Percentiles rank a stretch among this genome's conserved stretches.
phyloP scores from a whole-genome alignment of 495 filamentous ascomycete genomes.

The Penicillium macrosclerotiorum region DNA sequence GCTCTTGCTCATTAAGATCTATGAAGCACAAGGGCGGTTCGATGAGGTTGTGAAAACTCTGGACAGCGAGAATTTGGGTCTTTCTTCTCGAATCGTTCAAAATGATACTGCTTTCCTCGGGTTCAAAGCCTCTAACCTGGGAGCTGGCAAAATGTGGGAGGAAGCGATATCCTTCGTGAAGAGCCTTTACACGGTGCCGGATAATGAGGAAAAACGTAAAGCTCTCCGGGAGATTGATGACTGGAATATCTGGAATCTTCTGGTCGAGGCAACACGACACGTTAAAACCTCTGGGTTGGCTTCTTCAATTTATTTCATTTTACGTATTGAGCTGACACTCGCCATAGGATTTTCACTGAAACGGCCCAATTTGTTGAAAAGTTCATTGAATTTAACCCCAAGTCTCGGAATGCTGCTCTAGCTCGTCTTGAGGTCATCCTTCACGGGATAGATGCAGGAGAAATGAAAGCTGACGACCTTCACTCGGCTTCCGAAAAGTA shows the following conservation, averaged over 20 bases:
- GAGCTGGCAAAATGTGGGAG: conserved; percentile 46
- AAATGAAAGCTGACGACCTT: conserved; percentile 32
- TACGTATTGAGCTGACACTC: not conserved
- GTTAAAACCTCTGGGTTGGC: conserved; percentile 36
- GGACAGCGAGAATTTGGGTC: conserved; percentile 48
- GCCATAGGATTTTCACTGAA: conserved; percentile 30
- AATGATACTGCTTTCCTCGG: conserved; percentile 52
- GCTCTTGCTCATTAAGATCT: conserved; percentile 52
- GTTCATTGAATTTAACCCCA: conserved; percentile 33
- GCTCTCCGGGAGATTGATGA: conserved; percentile 50
- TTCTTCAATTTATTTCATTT: too few relatives aligned
- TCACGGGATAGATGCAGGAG: conserved; percentile 28
- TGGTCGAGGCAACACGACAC: conserved; percentile 28
- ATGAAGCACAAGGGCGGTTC: conserved; percentile 42
- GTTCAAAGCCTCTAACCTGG: conserved; percentile 43
- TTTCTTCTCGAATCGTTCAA: conserved; percentile 49
- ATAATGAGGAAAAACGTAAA: conserved; percentile 30
- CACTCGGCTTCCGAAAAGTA: conserved; percentile 46
- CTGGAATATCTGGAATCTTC: conserved; percentile 56
- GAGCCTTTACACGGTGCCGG: conserved; percentile 35
- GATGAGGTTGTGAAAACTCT: conserved; percentile 51
- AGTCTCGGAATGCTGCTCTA: conserved; percentile 51
- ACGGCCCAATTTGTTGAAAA: conserved; percentile 32
- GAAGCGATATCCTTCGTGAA: conserved; percentile 43
- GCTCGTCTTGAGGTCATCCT: conserved; percentile 33